Evolutionary conservation across 495 filamentous ascomycete genomes (phyloP), one percentile per base, ranked within the genome.

Genomic region (Letharia columbiana): DNA sequence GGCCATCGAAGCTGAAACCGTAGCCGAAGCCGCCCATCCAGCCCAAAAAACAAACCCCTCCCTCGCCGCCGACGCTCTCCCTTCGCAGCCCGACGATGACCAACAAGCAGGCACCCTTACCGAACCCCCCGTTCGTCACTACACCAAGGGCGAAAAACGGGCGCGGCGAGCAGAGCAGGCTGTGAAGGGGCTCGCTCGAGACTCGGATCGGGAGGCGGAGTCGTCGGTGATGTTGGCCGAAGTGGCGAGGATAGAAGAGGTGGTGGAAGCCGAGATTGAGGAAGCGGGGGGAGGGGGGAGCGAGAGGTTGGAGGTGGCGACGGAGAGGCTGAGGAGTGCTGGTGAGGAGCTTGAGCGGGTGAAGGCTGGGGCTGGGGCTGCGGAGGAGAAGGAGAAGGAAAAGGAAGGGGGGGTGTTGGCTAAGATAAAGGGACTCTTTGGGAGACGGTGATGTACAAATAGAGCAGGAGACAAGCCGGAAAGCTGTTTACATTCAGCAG

Each of bases 141-240:
- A 47, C 44, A 20, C 15, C 44, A 47, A 47, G 18, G 44, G 44
- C 54, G 54, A 58, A 58, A 33, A 31, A 33, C 54, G 33, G 8
- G 33, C 33, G 8, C n/a, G 52, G 52, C 41, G 41, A 15, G 41
- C 41, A 7, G 41, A 7, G 41, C 41, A 44, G 13, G 41, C 41
- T 11, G 6, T 44, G 12, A 28, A 28, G 23, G 23, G 23, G 23
- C 23, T 28, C 23, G 23, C 23, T 28, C 10, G 2, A 44, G 12
- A 44, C 41, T 10, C 86, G 89, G 85, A 98, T 96, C 73, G 93
- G 94, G 82, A 91, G 94, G 66, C 87, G 90, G 77, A 94, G 92
- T 65, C 81, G 86, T 66, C 93, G 92, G 52, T 83, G 80, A 75
- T 94, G 94, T 84, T 89, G 97, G 67, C 85, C 80, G 62, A 78